Base-by-base conservation (phyloP, 192 early-diverging fungal genomes). In the Entomortierella parvispora region DNA sequence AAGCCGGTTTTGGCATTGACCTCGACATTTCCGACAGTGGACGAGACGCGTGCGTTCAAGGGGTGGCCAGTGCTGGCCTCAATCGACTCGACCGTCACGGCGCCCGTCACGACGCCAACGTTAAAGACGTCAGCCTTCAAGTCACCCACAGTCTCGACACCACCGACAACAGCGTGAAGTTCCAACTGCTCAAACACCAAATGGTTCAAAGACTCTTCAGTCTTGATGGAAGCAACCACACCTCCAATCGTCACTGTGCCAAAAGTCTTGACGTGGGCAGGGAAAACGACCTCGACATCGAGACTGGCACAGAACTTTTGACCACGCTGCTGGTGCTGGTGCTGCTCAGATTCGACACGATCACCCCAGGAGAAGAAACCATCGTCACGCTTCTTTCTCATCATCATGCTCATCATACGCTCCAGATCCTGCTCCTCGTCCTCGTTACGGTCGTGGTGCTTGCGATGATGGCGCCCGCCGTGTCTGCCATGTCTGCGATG, bases 281-380 rank as follows among this genome's bases (percentile, higher is more conserved):
- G 72, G 33, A 76, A 29, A n/a, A 76, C 23, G 8, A 76, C 17
- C 29, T 76, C 65, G 23, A 66, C 34, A 8, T 67, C 65, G 32
- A 76, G 48, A 0, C 26, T 0, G 28, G 65, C 72, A 57, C 72
- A 76, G 53, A 68, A 68, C 51, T 65, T 65, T 53, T 40, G 25
- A 42, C 48, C 31, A 31, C 3, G 52, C 7, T 32, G 7, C 29
- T 22, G 15, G 15, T 60, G n/a, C 7, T 17, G 5, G 43, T 17
- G 23, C 12, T 28, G 5, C 3, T 17, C 7, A 15, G 23, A 9
- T 33, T 2, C 22, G 6, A 22, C 28, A 0, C 51, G 7, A 22
- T 58, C 56, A n/a, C 32, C 1, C 31, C 50, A 53, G 33, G 14
- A 22, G 23, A 31, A 14, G 29, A 15, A 20, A 10, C 26, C 26